A percentile compares a stretch with the other conserved stretches of the same genome.
phyloP scores from a whole-genome alignment of 495 filamentous ascomycete species.

The Margaritispora aquatica region DNA sequence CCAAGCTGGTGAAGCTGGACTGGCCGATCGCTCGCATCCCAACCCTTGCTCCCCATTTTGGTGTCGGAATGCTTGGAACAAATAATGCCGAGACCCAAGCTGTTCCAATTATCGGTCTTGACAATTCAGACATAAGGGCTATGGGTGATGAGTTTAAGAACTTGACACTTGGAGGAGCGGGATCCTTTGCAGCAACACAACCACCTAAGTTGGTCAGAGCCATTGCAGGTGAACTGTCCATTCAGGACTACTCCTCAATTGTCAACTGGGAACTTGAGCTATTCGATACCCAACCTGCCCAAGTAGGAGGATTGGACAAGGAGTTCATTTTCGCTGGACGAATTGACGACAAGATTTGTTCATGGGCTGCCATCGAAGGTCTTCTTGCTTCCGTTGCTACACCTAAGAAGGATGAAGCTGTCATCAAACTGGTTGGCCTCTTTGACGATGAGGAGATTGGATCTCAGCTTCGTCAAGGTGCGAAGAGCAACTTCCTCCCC shows the following conservation, averaged over 20 bases:
- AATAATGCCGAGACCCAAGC: constrained; percentile 91
- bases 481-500: constrained; percentile 79
- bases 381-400: constrained; percentile 58
- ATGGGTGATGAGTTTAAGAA: constrained; percentile 27
- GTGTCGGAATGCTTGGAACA: constrained; percentile 64
- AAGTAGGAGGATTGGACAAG: constrained; percentile 78
- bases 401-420: constrained; percentile 35
- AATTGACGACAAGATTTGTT: constrained; percentile 96
- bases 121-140: constrained; percentile 54
- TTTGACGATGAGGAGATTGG: constrained; percentile 98
- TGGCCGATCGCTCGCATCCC: constrained; percentile 94
- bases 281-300: constrained; percentile 83
- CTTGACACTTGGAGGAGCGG: constrained; percentile 32
- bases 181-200: constrained; percentile 73
- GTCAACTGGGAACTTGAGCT: constrained; percentile 98
- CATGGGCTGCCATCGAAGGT: constrained; percentile 82
- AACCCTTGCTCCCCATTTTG: constrained; percentile 91
- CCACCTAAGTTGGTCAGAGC: constrained; percentile 77
- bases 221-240: constrained; percentile 66
- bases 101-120: constrained; percentile 88
- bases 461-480: constrained; percentile 82
- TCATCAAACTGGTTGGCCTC: constrained; percentile 79
- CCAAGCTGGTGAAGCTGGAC: constrained; percentile 79
- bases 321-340: constrained; percentile 94
- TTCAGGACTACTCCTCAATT: constrained; percentile 64